Conservation (phyloP, 768 basidiomycete species). For the Leccinum subgranulosum region DNA sequence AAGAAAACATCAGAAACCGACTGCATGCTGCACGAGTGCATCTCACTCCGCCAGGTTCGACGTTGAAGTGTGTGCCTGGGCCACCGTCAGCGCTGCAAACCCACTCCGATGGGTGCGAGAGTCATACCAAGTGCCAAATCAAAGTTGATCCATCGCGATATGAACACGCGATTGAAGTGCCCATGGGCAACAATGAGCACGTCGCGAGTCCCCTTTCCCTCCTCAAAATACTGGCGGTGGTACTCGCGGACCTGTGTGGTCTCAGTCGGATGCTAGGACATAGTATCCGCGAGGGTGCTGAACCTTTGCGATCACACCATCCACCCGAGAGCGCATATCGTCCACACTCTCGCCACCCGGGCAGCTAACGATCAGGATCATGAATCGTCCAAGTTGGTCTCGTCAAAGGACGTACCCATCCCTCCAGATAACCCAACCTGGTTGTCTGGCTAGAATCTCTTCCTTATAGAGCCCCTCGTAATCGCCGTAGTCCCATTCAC, state of each 20-base stretch:
- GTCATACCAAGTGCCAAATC: constrained; percentile 53
- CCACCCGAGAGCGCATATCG: constrained; percentile 78
- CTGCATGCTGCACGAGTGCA: not conserved
- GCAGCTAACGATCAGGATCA: constrained; percentile 48
- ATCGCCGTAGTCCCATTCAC: constrained; percentile 91
- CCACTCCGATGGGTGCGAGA: not conserved
- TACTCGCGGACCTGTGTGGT: constrained; percentile 60
- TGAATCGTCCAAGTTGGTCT: not conserved
- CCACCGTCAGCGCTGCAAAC: constrained; percentile 7
- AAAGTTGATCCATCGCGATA: constrained; percentile 79
- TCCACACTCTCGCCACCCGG: constrained; percentile 83
- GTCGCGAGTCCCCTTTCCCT: constrained; percentile 65
- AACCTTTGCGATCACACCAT: constrained; percentile 70
- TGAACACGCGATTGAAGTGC: constrained; percentile 71
- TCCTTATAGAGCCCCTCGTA: constrained; percentile 81
- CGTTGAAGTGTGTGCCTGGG: constrained; percentile 72
- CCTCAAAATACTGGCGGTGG: constrained; percentile 67
- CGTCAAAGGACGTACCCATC: constrained; percentile 56
- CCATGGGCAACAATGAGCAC: constrained; percentile 91
- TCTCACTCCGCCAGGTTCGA: constrained; percentile 79
- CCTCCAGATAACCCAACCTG: constrained; percentile 79
- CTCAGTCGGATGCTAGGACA: constrained; percentile 5
- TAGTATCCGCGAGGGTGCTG: constrained; percentile 15
- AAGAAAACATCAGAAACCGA: constrained; percentile 5
- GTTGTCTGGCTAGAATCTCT: constrained; percentile 66